Evolutionary conservation across 139 green algal species (phyloP).

Genomic region (Mesotaenium endlicherianum): DNA sequence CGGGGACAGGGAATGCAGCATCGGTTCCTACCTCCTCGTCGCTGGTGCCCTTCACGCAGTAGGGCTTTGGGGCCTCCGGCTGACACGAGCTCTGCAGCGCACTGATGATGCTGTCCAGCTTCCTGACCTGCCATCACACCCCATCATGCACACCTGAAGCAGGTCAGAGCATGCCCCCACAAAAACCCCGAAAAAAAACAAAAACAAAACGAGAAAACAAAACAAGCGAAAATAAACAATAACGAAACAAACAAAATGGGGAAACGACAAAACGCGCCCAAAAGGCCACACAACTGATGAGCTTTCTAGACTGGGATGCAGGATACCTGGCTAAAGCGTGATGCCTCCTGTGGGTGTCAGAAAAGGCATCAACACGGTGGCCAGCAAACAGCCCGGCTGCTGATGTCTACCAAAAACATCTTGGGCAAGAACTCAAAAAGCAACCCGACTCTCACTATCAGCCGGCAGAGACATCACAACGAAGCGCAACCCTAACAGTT

Average conservation of each 20-base stretch:
- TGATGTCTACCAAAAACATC: background rate
- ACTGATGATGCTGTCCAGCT: background rate
- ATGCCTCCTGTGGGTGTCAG: too few relatives aligned
- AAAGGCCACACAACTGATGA: background rate
- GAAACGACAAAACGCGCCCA: background rate
- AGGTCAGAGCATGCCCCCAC: too few relatives aligned
- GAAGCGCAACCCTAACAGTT: background rate
- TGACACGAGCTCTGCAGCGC: background rate
- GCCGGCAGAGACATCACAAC: background rate
- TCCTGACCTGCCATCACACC: background rate
- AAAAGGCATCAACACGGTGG: too few relatives aligned
- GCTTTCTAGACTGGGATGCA: too few relatives aligned
- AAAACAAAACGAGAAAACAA: background rate
- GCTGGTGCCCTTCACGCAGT: too few relatives aligned
- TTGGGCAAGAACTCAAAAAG: background rate
- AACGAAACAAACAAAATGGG: background rate
- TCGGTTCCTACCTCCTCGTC: too few relatives aligned
- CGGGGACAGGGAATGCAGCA: too few relatives aligned
- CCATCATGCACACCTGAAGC: too few relatives aligned
- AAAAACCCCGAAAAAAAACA: background rate
- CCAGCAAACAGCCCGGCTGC: too few relatives aligned
- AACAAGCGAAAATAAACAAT: background rate
- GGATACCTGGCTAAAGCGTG: too few relatives aligned
- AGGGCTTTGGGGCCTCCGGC: too few relatives aligned
- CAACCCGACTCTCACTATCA: background rate